Evolutionary conservation across 345 rosid genomes (phyloP).

Genomic region (Gossypium australe): DNA sequence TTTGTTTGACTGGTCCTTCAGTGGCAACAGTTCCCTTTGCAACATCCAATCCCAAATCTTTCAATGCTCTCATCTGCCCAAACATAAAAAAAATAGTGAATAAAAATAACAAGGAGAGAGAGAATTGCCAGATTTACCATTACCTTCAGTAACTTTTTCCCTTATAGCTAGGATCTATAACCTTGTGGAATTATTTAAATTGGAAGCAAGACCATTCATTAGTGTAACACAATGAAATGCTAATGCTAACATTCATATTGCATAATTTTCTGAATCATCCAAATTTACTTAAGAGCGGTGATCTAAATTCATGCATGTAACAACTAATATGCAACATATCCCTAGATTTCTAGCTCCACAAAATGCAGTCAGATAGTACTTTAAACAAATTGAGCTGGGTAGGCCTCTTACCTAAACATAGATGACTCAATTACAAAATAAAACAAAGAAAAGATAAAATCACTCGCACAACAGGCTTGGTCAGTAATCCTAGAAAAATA

Average conservation of each 20-base stretch:
- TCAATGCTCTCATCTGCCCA: conserved; percentile 79
- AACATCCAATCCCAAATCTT: conserved; percentile 84
- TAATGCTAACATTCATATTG: neutral
- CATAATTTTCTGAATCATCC: neutral
- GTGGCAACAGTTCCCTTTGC: conserved; percentile 76
- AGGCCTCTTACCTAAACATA: neutral
- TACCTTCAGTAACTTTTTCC: neutral
- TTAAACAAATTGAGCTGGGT: neutral
- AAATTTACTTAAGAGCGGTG: neutral
- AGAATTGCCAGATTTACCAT: neutral
- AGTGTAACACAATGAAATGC: neutral
- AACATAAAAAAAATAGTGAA: conserved; percentile 4
- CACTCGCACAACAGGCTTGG: neutral
- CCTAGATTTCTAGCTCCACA: neutral
- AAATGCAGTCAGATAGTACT: neutral
- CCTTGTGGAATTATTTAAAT: neutral
- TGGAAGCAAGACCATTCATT: neutral
- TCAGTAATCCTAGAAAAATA: neutral
- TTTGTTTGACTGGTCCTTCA: conserved; percentile 71
- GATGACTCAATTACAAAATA: neutral
- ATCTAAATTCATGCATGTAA: neutral
- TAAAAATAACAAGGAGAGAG: conserved; percentile 1
- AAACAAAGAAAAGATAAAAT: neutral
- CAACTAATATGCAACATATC: neutral
- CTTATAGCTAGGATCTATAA: neutral